Base-by-base conservation (phyloP, 2,329 filamentous ascomycete genomes). In the Venturia effusa region DNA sequence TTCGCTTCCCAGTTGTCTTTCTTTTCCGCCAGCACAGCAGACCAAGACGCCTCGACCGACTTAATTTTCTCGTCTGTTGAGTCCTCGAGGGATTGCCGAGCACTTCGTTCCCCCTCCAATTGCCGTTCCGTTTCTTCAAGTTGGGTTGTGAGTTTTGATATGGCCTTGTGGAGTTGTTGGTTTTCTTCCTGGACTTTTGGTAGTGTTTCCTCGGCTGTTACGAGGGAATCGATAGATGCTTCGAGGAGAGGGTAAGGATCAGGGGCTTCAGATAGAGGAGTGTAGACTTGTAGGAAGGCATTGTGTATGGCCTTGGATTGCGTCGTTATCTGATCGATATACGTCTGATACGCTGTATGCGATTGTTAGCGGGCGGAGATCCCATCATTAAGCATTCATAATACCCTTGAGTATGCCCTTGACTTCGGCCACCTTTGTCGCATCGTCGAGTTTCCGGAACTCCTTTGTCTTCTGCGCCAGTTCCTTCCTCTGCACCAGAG, bases 381-480 rank as follows among this genome's bases (percentile, higher is more conserved):
- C 10, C 32, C 24, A 24, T n/a, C n/a, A 15, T 10, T 32, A 30
- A 24, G 15, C 55, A 60, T 59, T 70, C 67, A 27, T 73, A 92
- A 27, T 73, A 92, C 90, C 87, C 81, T 96, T 97, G 65, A 99
- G 78, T 61, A 99, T 78, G 45, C 85, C 85, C 77, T 97, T 99
- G 78, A 96, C 86, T 75, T 99, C 94, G 5, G 81, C 81, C 63
- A 99, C 78, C 75, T 97, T 99, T 64, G 84, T 85, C 13, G 88
- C 79, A 79, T 99, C 92, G 70, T 97, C 93, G 13, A 96, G 83
- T 75, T 97, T 97, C 66, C 92, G 83, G 70, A 97, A 99, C 71
- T 97, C 93, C 72, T 99, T 99, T 0, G 94, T 99, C 81, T 97
- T 97, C 73, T 97, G 92, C n/a, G 95, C 94, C 24, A 99, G 81